Percentiles rank a stretch among this genome's conserved stretches.
phyloP scores from a whole-genome alignment of 805 yeast genomes.

The Candida maesae region DNA sequence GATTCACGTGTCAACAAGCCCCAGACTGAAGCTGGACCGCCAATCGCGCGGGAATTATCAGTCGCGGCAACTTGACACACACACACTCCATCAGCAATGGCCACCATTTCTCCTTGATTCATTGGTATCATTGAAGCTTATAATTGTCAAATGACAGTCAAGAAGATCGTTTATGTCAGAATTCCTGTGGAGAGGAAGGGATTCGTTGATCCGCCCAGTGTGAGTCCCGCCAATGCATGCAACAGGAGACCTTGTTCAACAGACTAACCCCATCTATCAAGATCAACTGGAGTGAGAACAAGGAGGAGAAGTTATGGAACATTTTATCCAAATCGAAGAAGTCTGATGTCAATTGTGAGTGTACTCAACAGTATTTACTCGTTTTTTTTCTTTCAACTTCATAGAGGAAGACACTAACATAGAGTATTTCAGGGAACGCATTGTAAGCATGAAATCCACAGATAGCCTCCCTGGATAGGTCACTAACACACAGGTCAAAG shows the following conservation, averaged over 20 bases:
- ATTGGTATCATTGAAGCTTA: no score
- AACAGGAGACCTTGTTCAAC: no score
- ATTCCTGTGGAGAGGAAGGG: slow-evolving; percentile 26
- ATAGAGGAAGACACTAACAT: slow-evolving; percentile 4
- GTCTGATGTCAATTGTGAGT: slow-evolving; percentile 25
- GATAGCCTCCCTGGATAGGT: no score
- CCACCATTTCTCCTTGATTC: no score
- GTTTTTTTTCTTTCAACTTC: no score
- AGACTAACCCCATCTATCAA: background rate
- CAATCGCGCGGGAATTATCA: no score
- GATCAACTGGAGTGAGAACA: slow-evolving; percentile 25
- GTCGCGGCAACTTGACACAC: no score
- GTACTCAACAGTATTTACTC: no score
- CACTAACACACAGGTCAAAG: background rate
- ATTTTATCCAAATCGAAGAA: slow-evolving; percentile 25
- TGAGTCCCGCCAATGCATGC: no score
- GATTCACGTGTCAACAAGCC: background rate
- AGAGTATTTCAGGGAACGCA: slow-evolving; percentile 9
- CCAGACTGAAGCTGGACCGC: background rate
- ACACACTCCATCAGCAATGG: background rate
- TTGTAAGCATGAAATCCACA: slow-evolving; percentile 13
- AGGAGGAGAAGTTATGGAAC: slow-evolving; percentile 26
- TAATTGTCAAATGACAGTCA: no score
- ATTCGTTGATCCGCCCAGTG: slow-evolving; percentile 23
- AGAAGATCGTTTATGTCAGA: slow-evolving; percentile 23